Evolutionary conservation across 257 asterid species (phyloP).

Genomic region (Plantago elongata): DNA sequence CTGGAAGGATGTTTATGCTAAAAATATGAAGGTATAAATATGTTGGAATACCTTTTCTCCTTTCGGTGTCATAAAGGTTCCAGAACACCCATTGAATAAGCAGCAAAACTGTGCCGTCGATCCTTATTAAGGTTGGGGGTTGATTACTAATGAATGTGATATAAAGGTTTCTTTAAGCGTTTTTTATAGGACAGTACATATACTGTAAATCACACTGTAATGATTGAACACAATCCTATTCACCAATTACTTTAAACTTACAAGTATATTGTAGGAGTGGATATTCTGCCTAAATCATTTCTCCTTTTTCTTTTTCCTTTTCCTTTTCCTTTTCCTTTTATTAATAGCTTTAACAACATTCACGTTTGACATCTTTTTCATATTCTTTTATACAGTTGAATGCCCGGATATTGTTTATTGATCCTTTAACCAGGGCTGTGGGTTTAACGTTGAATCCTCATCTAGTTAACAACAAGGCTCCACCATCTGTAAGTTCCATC

Average conservation of each 20-base stretch:
- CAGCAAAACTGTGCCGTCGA: conserved; percentile 3
- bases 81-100: background rate
- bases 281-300: background rate
- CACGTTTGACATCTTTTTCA: conserved; percentile 12
- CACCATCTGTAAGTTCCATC: conserved; percentile 67
- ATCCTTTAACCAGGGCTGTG: conserved; percentile 90
- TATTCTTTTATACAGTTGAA: conserved; percentile 48
- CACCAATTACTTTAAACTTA: no score
- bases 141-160: background rate
- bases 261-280: no score
- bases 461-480: conserved; percentile 69
- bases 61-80: background rate
- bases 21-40: conserved; percentile 68
- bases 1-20: conserved; percentile 75
- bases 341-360: background rate
- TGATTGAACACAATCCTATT: no score
- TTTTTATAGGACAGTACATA: background rate
- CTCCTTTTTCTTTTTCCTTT: background rate
- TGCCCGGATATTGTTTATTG: conserved; percentile 94
- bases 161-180: background rate
- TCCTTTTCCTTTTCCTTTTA: background rate
- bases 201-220: background rate
- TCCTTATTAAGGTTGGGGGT: background rate
- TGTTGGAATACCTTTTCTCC: conserved; percentile 3
- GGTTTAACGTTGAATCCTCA: conserved; percentile 89